A percentile compares a stretch with the other conserved stretches of the same genome.
Conservation (phyloP, 257 asterid species). For the Penstemon barbatus region DNA sequence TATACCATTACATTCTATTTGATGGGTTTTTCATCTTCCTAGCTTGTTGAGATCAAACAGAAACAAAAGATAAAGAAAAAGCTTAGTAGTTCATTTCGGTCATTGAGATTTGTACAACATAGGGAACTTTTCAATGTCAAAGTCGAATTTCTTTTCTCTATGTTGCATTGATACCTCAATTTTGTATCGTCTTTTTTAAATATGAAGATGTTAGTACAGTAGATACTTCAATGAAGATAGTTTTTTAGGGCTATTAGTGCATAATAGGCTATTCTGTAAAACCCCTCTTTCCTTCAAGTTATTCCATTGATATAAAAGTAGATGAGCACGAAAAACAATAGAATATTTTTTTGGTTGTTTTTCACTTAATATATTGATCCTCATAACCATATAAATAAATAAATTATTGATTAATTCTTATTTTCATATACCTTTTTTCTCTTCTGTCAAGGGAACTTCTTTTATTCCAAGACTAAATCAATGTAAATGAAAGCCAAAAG, state of each 20-base stretch:
- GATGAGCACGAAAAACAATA: slow-evolving; percentile 1
- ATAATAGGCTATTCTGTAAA: background rate
- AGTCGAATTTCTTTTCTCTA: slow-evolving; percentile 6
- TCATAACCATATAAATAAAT: slow-evolving; percentile 8
- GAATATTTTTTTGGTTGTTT: slow-evolving; percentile 11
- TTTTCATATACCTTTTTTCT: background rate
- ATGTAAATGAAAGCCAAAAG: no score
- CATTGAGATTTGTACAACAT: background rate
- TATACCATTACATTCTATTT: background rate
- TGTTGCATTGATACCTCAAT: background rate
- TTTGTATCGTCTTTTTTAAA: background rate
- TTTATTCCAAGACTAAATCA: no score
- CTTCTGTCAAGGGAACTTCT: no score
- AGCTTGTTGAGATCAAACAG: slow-evolving; percentile 11
- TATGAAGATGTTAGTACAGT: slow-evolving; percentile 11
- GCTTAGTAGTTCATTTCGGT: background rate
- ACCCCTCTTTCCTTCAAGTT: background rate
- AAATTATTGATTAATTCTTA: slow-evolving; percentile 25
- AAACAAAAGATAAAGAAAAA: background rate
- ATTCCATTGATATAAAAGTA: background rate
- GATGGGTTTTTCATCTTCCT: slow-evolving; percentile 4
- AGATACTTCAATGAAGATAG: slow-evolving; percentile 1
- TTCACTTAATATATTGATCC: slow-evolving; percentile 9
- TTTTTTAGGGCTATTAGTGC: background rate
- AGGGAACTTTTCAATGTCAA: background rate